These are phyloP conservation scores for Phytopythium litorale DNA, from an alignment of 352 stramenopile species.

Conservation along the genomic window DNA sequence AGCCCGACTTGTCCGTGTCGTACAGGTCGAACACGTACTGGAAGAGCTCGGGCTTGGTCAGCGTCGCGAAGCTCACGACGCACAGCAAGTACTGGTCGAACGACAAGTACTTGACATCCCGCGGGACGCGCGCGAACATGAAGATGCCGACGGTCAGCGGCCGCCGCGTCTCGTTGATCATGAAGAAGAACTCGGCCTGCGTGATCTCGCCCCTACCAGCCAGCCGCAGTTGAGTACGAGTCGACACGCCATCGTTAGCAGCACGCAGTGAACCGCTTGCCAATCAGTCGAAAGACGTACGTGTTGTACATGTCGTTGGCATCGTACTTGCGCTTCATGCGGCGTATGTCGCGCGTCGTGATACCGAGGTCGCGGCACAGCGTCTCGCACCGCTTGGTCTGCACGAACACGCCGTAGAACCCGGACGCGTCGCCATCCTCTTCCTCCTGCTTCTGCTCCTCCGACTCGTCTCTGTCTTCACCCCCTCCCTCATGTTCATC, in stretches of 20 bases:
- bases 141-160: slow-evolving; percentile 56
- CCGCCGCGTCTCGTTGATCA: slow-evolving; percentile 56
- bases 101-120: slow-evolving; percentile 49
- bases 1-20: slow-evolving; percentile 48
- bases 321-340: slow-evolving; percentile 69
- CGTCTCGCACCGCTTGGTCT: slow-evolving; percentile 49
- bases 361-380: slow-evolving; percentile 45
- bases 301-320: slow-evolving; percentile 75
- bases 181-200: slow-evolving; percentile 71
- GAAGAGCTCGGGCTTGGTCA: slow-evolving; percentile 65
- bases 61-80: slow-evolving; percentile 48
- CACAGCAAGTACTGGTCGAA: slow-evolving; percentile 66
- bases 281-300: slow-evolving; percentile 23
- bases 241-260: neutral
- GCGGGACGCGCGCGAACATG: slow-evolving; percentile 29
- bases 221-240: neutral
- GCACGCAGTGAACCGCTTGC: neutral
- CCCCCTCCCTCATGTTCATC: neutral
- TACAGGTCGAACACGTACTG: slow-evolving; percentile 73
- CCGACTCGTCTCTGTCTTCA: neutral
- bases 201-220: slow-evolving; percentile 58
- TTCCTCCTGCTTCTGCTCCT: slow-evolving; percentile 15
- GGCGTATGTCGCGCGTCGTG: slow-evolving; percentile 48
- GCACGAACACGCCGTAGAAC: slow-evolving; percentile 45
- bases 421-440: slow-evolving; percentile 18